Evolutionary conservation across 768 basidiomycete species (phyloP), one percentile per base, ranked within the genome.

Genomic region (Suillus alpinus): DNA sequence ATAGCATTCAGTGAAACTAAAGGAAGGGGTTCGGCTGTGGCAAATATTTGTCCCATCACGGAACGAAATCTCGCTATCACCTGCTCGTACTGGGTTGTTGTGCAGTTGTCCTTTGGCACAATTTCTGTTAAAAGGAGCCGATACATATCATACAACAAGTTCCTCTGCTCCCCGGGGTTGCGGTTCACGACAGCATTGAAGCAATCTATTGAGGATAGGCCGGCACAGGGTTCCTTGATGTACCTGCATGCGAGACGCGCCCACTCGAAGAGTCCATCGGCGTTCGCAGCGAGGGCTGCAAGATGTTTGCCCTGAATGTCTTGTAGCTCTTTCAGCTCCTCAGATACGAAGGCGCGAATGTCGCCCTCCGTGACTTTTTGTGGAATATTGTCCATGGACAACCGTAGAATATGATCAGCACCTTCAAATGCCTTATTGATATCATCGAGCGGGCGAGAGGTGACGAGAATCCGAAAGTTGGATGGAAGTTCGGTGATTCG

Each of bases 381-480:
- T 18, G 34, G 31, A 16, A 56, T 40, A 8, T 56, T 20, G 26
- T 56, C 55, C 55, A 56, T 37, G 12, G 55, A 56, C 20, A 37
- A 20, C 12, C 20, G 9, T 23, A 1, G 10, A 12, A 44, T 44
- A 12, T 52, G 51, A 16, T 4, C 10, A 52, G 26, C 51, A 16
- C 36, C 36, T 20, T 13, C 12, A 31, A 52, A 13, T 6, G 9
- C 51, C 18, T 8, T 9, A 12, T 52, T 13, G 6, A 52, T 52
- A 13, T 31, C 43, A 20, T 4, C 32, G 23, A 34, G 26, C 3
- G 37, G 53, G 20, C 64, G 63, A 32, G 63, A 46, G 6, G 63
- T 60, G 12, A 65, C 14, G 20, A 65, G 26, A 39, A 65, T 36
- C 6, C 55, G 49, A 39, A 63, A 64, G 44, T 55, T 56, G 3